phyloP scores from a whole-genome alignment of 2,329 filamentous ascomycete species.

The Sclerotinia spermophila region DNA sequence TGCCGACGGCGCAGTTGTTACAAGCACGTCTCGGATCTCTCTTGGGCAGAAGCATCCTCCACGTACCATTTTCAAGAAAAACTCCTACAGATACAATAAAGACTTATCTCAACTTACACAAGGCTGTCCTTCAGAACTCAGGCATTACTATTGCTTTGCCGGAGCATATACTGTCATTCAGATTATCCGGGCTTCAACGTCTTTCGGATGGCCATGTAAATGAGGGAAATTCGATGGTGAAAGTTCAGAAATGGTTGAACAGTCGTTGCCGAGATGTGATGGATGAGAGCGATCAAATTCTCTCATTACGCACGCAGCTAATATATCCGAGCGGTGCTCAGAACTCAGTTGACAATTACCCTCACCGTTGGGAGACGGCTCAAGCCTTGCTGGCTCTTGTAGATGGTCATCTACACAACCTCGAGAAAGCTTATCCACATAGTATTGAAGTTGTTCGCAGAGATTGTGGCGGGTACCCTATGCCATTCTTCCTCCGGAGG shows the following conservation, averaged over 20 bases:
- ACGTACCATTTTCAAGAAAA: constrained; percentile 47
- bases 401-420: constrained; percentile 33
- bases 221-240: constrained; percentile 44
- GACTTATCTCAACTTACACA: constrained; percentile 41
- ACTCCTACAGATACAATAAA: constrained; percentile 39
- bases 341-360: constrained; percentile 39
- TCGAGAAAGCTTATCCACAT: constrained; percentile 40
- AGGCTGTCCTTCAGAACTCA: constrained; percentile 34
- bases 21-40: constrained; percentile 44
- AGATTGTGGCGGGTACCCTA: constrained; percentile 42
- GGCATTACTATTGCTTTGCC: constrained; percentile 50
- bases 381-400: constrained; percentile 37
- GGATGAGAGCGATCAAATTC: constrained; percentile 47
- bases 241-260: constrained; percentile 45
- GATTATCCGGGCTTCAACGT: constrained; percentile 47
- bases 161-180: constrained; percentile 53
- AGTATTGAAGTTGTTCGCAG: constrained; percentile 45
- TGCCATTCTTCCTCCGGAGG: constrained; percentile 46
- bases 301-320: constrained; percentile 41
- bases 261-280: constrained; percentile 46
- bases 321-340: constrained; percentile 43
- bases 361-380: constrained; percentile 39
- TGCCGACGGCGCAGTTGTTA: constrained; percentile 46
- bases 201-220: constrained; percentile 41
- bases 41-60: constrained; percentile 42